Percentiles rank a stretch among this genome's conserved stretches.
Evolutionary conservation across 2,329 filamentous ascomycete species (phyloP).

Genomic region (Thelonectria rubi): DNA sequence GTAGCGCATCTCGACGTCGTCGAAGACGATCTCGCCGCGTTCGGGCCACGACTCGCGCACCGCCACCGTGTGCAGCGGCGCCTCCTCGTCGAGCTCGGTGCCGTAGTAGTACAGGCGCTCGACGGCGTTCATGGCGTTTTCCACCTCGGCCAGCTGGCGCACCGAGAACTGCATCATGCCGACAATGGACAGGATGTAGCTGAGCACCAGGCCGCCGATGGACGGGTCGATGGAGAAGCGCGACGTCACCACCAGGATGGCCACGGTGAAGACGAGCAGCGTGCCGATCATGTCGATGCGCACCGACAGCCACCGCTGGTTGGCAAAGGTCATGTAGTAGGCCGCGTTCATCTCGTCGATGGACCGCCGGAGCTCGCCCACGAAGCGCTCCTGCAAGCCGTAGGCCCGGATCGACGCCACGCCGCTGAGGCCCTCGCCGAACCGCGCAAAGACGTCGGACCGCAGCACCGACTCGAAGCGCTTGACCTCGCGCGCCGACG

Average conservation of each 20-base stretch:
- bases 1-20: constrained; percentile 82
- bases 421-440: constrained; percentile 86
- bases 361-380: constrained; percentile 71
- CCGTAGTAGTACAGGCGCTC: constrained; percentile 93
- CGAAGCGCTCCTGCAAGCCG: constrained; percentile 80
- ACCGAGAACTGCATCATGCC: constrained; percentile 97
- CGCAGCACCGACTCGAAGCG: constrained; percentile 90
- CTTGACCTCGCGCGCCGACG: constrained; percentile 93
- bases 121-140: constrained; percentile 98
- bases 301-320: constrained; percentile 91
- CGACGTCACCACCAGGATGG: constrained; percentile 90
- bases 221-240: constrained; percentile 86
- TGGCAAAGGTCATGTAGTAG: constrained; percentile 94
- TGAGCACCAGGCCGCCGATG: constrained; percentile 86
- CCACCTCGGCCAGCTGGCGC: constrained; percentile 91
- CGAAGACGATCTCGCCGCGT: constrained; percentile 81
- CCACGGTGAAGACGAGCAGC: constrained; percentile 84
- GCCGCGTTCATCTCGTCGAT: constrained; percentile 94
- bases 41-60: constrained; percentile 84
- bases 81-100: constrained; percentile 86
- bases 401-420: constrained; percentile 90
- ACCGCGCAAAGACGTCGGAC: constrained; percentile 88
- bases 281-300: constrained; percentile 87
- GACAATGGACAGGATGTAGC: constrained; percentile 91
- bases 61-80: constrained; percentile 79